Conservation (phyloP, 257 asterid genomes). For the Knoxia roxburghii region DNA sequence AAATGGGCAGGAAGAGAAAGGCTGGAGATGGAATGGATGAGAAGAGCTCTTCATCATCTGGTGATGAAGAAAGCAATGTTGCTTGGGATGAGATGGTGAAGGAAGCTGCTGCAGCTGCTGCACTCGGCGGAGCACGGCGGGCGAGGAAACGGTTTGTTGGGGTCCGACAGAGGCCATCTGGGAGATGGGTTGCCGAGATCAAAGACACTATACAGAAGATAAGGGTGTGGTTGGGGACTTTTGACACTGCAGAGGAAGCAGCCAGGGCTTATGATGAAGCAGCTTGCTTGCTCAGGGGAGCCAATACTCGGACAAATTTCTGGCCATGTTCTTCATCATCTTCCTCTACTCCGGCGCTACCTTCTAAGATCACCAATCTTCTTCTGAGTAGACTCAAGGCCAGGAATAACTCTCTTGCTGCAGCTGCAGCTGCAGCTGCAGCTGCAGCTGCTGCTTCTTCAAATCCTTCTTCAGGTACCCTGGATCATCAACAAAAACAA, state of each 20-base stretch:
- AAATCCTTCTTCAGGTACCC: constrained; percentile 11
- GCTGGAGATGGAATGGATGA: constrained; percentile 26
- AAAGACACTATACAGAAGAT: constrained; percentile 75
- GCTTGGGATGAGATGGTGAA: constrained; percentile 51
- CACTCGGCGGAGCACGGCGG: constrained; percentile 39
- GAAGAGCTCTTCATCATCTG: constrained; percentile 5
- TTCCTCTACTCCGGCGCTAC: constrained; percentile 49
- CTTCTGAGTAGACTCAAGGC: constrained; percentile 64
- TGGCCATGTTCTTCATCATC: constrained; percentile 54
- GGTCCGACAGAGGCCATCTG: constrained; percentile 73
- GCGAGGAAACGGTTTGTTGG: constrained; percentile 66
- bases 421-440: constrained; percentile 17
- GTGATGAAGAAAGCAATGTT: constrained; percentile 18
- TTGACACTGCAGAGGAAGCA: constrained; percentile 79
- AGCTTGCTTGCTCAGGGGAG: constrained; percentile 82
- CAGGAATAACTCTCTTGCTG: constrained; percentile 39
- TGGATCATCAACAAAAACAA: constrained; percentile 19
- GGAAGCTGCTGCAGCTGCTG: constrained; percentile 41
- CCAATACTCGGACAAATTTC: constrained; percentile 76
- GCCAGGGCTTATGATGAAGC: constrained; percentile 74
- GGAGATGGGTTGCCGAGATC: constrained; percentile 85
- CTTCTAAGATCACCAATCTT: constrained; percentile 67
- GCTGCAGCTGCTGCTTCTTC: background rate
- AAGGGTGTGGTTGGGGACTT: constrained; percentile 74
- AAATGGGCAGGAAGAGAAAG: constrained; percentile 69